Evolutionary conservation across 495 filamentous ascomycete genomes (phyloP).

Genomic region (Hypoxylon subgilvum): DNA sequence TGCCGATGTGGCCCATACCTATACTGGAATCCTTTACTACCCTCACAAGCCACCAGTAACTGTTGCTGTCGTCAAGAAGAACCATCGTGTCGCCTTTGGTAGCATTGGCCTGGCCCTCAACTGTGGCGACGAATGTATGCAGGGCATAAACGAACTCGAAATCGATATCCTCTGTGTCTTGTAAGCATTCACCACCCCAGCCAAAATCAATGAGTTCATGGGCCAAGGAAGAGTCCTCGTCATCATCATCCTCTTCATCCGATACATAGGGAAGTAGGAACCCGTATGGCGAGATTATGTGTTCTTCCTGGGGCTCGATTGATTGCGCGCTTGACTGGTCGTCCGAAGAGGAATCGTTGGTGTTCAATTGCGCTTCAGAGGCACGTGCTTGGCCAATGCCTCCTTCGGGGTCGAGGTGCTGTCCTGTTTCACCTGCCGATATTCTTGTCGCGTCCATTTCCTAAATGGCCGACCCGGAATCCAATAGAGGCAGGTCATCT

Average conservation of each 20-base stretch:
- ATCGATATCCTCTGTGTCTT: slow-evolving; percentile 92
- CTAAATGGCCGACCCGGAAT: slow-evolving; percentile 21
- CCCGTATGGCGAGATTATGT: slow-evolving; percentile 29
- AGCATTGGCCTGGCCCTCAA: slow-evolving; percentile 97
- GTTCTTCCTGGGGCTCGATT: slow-evolving; percentile 4
- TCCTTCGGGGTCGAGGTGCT: not conserved
- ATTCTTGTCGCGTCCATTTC: slow-evolving; percentile 9
- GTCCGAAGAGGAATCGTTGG: slow-evolving; percentile 14
- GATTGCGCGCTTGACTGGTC: not conserved
- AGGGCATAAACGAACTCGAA: slow-evolving; percentile 99
- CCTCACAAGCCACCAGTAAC: slow-evolving; percentile 98
- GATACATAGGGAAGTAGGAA: slow-evolving; percentile 43
- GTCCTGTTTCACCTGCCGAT: slow-evolving; percentile 17
- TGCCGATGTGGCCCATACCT: slow-evolving; percentile 60
- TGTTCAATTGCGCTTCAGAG: slow-evolving; percentile 17
- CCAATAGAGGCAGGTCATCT: too few species aligned
- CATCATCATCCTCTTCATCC: slow-evolving; percentile 50
- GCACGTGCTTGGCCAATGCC: slow-evolving; percentile 2
- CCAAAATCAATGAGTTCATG: slow-evolving; percentile 69
- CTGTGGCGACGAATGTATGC: slow-evolving; percentile 95
- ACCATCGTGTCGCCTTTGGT: slow-evolving; percentile 99
- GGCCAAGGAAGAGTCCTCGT: slow-evolving; percentile 59
- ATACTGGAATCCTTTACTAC: slow-evolving; percentile 98
- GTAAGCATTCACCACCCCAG: slow-evolving; percentile 81
- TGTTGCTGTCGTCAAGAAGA: slow-evolving; percentile 99